Base-by-base conservation (phyloP, 1,284 basidiomycete species). In the Boletus semigastroideus region DNA sequence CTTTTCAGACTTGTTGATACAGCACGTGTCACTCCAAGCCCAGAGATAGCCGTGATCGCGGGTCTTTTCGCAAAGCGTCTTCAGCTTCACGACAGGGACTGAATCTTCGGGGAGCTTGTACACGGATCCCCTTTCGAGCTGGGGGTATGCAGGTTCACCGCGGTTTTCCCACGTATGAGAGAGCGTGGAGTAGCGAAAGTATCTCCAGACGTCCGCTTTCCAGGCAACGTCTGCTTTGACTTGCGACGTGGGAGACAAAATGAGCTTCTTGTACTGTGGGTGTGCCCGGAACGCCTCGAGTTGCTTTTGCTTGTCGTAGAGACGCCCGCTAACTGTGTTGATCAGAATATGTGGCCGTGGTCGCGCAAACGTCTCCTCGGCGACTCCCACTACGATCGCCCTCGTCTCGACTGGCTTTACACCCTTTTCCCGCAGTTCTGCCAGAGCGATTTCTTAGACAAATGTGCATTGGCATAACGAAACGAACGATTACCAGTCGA, bases 1-100 rank as follows among this genome's bases (percentile, higher is more conserved):
- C 22, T 12, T 36, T 22, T 52, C 51, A 8, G 13, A 41, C 19
- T 52, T 52, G 20, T 43, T 52, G 11, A 52, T 52, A 17, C 51
- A 52, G 14, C 49, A 52, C 1, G 51, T 52, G 16, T 52, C 49
- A 4, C 41, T 52, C 51, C 51, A 52, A 43, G 51, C 51, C 51
- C 51, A 52, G 10, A 11, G 5, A 28, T 38, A 52, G 10, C 34
- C 49, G 9, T 37, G 30, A 1, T 38, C 30, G 12, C 3, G 5
- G 3, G 49, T 16, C 4, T 11, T 52, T 13, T 13, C 28, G 41
- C 49, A 52, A 16, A 52, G 52, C 5, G 34, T 52, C 28, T 43
- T n/a, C 14, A 52, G 4, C 30, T 52, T 52, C 41, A 5, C 33
- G 41, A 19, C 27, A 6, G 50, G 5, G 13, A 38, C 19, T 3